A percentile compares a stretch with the other conserved stretches of the same genome.
Conservation (phyloP, 176 grass and related monocot species). For the Rhynchospora tenuis region DNA sequence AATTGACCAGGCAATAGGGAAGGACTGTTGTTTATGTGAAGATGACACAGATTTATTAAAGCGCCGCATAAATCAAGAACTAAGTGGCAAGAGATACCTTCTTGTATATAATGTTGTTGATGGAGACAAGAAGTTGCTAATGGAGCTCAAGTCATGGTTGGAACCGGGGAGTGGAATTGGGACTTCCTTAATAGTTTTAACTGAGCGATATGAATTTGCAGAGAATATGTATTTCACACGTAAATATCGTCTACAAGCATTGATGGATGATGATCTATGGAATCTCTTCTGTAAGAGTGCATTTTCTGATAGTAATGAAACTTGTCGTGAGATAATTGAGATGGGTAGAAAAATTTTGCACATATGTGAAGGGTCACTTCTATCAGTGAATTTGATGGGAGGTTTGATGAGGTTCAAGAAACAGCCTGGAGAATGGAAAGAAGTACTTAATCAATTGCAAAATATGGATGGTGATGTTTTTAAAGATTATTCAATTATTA, state of each 20-base stretch:
- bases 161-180: not conserved
- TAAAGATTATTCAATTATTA: too few species aligned
- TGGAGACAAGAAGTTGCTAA: not conserved
- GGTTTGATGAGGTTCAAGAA: slow-evolving; percentile 12
- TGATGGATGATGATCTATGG: not conserved
- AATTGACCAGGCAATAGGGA: slow-evolving; percentile 8
- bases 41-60: not conserved
- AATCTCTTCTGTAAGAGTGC: not conserved
- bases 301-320: not conserved
- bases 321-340: not conserved
- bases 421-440: not conserved
- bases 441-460: slow-evolving; percentile 22
- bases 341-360: not conserved
- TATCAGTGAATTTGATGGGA: slow-evolving; percentile 13
- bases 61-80: not conserved
- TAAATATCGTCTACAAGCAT: too few species aligned
- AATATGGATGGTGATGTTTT: too few species aligned
- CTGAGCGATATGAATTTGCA: not conserved
- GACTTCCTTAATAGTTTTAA: not conserved
- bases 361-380: not conserved
- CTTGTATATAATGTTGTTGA: not conserved
- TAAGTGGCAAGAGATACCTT: not conserved
- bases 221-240: not conserved
- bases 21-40: not conserved
- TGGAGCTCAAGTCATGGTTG: not conserved